phyloP scores from a whole-genome alignment of 148 eudicot genomes.

The Heliosperma pusillum region DNA sequence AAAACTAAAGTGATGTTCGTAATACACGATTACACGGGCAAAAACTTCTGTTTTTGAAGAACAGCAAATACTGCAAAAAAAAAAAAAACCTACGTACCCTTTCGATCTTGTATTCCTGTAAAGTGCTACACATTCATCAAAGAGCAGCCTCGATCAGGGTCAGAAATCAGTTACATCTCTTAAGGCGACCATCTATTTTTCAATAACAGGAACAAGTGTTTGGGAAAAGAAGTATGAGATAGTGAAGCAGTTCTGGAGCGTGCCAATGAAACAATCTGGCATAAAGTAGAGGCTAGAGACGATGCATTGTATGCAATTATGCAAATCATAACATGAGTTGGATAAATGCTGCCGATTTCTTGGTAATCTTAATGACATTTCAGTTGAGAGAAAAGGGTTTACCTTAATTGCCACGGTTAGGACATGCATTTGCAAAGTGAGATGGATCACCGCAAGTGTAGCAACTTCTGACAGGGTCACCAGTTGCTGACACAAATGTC shows the following conservation, averaged over 20 bases:
- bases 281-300: no score
- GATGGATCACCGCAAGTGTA: constrained; percentile 81
- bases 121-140: background rate
- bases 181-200: background rate
- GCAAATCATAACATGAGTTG: background rate
- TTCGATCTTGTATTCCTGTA: background rate
- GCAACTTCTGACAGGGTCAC: constrained; percentile 81
- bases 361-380: background rate
- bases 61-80: no score
- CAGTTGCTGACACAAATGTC: constrained; percentile 84
- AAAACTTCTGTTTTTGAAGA: no score
- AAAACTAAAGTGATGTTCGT: no score
- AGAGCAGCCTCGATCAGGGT: background rate
- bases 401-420: constrained; percentile 53
- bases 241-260: background rate
- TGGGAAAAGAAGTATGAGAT: background rate
- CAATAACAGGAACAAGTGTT: background rate
- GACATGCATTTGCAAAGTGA: constrained; percentile 91
- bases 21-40: no score
- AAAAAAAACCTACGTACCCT: no score
- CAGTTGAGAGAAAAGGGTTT: background rate
- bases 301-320: no score
- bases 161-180: background rate
- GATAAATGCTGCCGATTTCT: background rate
- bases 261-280: background rate